Conservation (phyloP, 2,329 filamentous ascomycete genomes). For the Nigrospora osmanthi region DNA sequence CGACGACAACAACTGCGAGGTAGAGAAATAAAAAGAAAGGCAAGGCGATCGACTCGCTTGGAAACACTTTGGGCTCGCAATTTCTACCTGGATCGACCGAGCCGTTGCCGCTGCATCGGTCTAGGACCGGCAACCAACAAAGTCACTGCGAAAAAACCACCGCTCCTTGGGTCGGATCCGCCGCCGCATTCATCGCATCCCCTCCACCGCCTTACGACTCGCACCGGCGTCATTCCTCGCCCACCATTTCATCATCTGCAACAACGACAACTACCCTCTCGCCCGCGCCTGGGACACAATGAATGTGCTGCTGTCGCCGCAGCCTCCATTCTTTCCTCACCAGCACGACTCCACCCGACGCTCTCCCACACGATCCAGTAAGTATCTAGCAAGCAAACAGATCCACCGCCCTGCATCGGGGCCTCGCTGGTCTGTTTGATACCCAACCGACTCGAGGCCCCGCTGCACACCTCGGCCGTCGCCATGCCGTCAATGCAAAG, state of each 20-base stretch:
- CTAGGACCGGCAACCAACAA: neutral
- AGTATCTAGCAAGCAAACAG: slow-evolving; percentile 22
- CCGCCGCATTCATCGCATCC: no score
- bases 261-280: neutral
- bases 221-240: no score
- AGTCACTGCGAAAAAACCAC: neutral
- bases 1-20: no score
- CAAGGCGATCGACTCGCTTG: no score
- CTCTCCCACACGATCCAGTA: slow-evolving; percentile 49
- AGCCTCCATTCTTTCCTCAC: slow-evolving; percentile 51
- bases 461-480: neutral
- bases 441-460: neutral
- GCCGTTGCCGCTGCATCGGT: neutral
- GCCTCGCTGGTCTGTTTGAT: neutral
- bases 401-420: neutral
- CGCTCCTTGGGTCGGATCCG: no score
- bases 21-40: no score
- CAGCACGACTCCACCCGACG: slow-evolving; percentile 48
- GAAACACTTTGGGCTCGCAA: no score
- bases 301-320: slow-evolving; percentile 55
- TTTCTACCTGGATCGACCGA: no score
- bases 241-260: neutral
- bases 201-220: no score
- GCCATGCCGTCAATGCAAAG: neutral
- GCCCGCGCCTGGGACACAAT: slow-evolving; percentile 28